phyloP scores from a whole-genome alignment of 495 filamentous ascomycete genomes.

The Hypoxylon rickii region DNA sequence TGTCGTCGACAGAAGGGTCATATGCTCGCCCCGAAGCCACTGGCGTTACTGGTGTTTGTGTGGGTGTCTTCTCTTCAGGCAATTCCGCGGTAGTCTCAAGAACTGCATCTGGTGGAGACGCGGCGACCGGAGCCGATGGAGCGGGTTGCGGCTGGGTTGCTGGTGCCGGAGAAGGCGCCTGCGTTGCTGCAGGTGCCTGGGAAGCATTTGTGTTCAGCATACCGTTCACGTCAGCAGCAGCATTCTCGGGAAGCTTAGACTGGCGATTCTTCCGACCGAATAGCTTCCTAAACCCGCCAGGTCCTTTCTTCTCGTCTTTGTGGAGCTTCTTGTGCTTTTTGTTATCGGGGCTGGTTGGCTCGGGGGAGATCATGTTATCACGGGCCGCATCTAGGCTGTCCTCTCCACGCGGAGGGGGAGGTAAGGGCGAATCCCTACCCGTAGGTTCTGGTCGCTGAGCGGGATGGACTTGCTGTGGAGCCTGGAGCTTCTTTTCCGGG shows the following conservation, averaged over 20 bases:
- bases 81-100: slow-evolving; percentile 38
- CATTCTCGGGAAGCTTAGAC: slow-evolving; percentile 55
- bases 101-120: slow-evolving; percentile 27
- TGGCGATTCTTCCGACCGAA: slow-evolving; percentile 65
- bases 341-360: slow-evolving; percentile 49
- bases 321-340: slow-evolving; percentile 60
- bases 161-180: slow-evolving; percentile 30
- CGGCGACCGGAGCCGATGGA: slow-evolving; percentile 38
- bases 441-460: slow-evolving; percentile 40
- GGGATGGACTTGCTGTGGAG: slow-evolving; percentile 43
- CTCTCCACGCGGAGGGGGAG: slow-evolving; percentile 45
- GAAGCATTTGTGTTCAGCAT: slow-evolving; percentile 35
- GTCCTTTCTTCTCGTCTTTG: slow-evolving; percentile 57
- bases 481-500: slow-evolving; percentile 41
- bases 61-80: slow-evolving; percentile 40
- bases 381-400: slow-evolving; percentile 44
- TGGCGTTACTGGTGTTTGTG: slow-evolving; percentile 32
- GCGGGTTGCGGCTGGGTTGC: slow-evolving; percentile 25
- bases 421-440: slow-evolving; percentile 44
- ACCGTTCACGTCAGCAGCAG: slow-evolving; percentile 45
- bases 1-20: slow-evolving; percentile 58
- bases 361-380: slow-evolving; percentile 51
- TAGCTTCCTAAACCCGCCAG: slow-evolving; percentile 62
- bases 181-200: slow-evolving; percentile 20
- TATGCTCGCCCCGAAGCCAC: slow-evolving; percentile 41